A percentile compares a stretch with the other conserved stretches of the same genome.
These are phyloP conservation scores for Podaxis mareebaensis DNA, from an alignment of 768 basidiomycete genomes.

Conservation along the genomic window DNA sequence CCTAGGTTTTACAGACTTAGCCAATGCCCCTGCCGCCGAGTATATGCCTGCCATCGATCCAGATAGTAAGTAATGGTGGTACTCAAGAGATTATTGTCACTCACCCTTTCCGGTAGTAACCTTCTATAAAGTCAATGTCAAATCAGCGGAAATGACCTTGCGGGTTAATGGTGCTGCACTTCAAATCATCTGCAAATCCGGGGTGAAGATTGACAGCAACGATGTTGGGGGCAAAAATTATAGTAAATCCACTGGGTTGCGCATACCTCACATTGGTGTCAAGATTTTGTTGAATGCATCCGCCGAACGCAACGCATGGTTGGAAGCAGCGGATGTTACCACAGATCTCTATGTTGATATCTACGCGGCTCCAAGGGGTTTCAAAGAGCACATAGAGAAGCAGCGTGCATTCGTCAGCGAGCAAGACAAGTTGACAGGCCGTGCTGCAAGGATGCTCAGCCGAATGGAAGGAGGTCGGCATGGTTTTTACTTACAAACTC, in stretches of 20 bases:
- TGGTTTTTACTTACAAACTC: neutral
- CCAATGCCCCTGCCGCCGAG: conserved; percentile 79
- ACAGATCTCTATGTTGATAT: conserved; percentile 66
- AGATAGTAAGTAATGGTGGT: conserved; percentile 59
- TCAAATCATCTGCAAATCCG: conserved; percentile 54
- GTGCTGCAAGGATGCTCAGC: conserved; percentile 57
- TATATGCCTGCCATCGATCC: conserved; percentile 66
- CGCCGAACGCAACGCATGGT: conserved; percentile 52
- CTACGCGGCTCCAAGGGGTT: conserved; percentile 63
- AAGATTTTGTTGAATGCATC: conserved; percentile 51
- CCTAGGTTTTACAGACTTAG: conserved; percentile 69
- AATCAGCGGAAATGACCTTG: conserved; percentile 56
- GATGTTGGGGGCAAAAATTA: conserved; percentile 72
- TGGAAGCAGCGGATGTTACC: conserved; percentile 57
- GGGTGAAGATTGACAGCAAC: conserved; percentile 69
- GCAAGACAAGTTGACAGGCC: conserved; percentile 71
- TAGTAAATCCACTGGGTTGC: conserved; percentile 61
- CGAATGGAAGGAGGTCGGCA: conserved; percentile 23
- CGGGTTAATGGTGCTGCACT: conserved; percentile 53
- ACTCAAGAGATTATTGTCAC: conserved; percentile 13
- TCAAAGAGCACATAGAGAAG: conserved; percentile 44
- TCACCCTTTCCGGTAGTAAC: conserved; percentile 57
- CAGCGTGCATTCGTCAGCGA: conserved; percentile 69
- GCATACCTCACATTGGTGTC: conserved; percentile 49
- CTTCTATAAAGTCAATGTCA: conserved; percentile 70